Evolutionary conservation across 225 moss, liverwort and hornwort genomes (phyloP).

Genomic region (Marchantia paleacea): DNA sequence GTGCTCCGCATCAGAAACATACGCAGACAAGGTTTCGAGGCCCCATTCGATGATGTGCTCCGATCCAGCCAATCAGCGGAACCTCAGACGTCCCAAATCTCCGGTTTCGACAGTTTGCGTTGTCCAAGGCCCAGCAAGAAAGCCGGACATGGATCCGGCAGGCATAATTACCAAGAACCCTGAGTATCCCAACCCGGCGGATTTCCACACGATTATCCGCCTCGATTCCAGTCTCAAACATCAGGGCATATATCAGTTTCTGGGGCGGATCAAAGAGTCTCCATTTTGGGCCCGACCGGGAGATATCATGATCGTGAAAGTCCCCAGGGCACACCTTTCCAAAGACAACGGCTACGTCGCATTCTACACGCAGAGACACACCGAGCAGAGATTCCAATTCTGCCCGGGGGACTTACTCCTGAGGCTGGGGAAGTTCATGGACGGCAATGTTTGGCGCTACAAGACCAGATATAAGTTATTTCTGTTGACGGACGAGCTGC

Average conservation of each 20-base stretch:
- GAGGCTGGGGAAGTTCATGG: constrained; percentile 36
- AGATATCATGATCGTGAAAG: constrained; percentile 32
- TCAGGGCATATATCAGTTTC: constrained; percentile 19
- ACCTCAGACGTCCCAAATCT: not conserved
- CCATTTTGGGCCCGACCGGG: constrained; percentile 32
- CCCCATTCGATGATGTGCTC: constrained; percentile 11
- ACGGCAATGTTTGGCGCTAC: constrained; percentile 30
- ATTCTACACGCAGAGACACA: constrained; percentile 31
- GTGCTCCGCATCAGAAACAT: constrained; percentile 33
- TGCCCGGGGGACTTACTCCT: constrained; percentile 37
- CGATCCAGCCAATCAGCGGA: constrained; percentile 3
- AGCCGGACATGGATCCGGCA: constrained; percentile 36
- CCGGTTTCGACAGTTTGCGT: not conserved
- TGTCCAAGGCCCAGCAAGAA: not conserved
- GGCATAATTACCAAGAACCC: constrained; percentile 35
- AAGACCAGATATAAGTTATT: constrained; percentile 29
- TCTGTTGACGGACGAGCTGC: constrained; percentile 26
- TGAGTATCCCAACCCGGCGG: constrained; percentile 30
- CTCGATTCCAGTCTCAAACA: constrained; percentile 38
- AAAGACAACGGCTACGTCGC: constrained; percentile 39
- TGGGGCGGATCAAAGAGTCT: constrained; percentile 21
- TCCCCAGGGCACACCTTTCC: constrained; percentile 10
- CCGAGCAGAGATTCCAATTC: constrained; percentile 24
- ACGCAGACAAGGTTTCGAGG: constrained; percentile 10
- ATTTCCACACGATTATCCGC: constrained; percentile 35